These are phyloP conservation scores for Cyberlindnera americana DNA, from an alignment of 805 yeast genomes.

Conservation along the genomic window DNA sequence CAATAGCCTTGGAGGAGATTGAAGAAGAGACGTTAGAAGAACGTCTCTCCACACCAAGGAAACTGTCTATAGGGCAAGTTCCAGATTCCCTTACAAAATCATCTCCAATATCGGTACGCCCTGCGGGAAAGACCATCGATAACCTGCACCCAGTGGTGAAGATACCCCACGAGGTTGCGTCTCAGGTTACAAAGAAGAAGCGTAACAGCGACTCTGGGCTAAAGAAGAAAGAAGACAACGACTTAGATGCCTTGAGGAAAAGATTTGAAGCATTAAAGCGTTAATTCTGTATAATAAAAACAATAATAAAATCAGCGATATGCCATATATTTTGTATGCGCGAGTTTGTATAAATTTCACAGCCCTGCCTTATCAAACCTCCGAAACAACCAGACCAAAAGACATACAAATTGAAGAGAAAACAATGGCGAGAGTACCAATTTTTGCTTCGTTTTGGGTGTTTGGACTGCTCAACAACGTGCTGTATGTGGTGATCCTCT, in stretches of 20 bases:
- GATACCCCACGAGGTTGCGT: constrained; percentile 39
- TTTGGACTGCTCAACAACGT: constrained; percentile 89
- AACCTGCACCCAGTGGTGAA: constrained; percentile 36
- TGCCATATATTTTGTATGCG: too few species aligned
- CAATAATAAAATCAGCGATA: too few species aligned
- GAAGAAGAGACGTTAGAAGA: constrained; percentile 24
- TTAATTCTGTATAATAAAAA: too few species aligned
- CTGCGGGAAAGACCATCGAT: constrained; percentile 40
- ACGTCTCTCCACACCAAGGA: constrained; percentile 21
- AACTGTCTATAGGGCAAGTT: constrained; percentile 18
- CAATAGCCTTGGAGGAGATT: constrained; percentile 35
- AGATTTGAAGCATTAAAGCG: constrained; percentile 76
- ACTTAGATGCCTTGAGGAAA: constrained; percentile 61
- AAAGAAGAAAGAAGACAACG: constrained; percentile 35
- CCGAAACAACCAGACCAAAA: too few species aligned
- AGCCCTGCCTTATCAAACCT: too few species aligned
- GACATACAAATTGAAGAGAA: not conserved
- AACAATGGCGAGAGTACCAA: not conserved
- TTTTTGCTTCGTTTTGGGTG: constrained; percentile 60
- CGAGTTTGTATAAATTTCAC: too few species aligned
- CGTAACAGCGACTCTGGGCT: constrained; percentile 23
- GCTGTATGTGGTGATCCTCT: constrained; percentile 82
- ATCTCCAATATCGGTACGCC: constrained; percentile 41
- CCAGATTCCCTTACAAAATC: constrained; percentile 20
- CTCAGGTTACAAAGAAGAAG: constrained; percentile 31